phyloP scores from a whole-genome alignment of 2,329 filamentous ascomycete species.

The Colletotrichum salicis region DNA sequence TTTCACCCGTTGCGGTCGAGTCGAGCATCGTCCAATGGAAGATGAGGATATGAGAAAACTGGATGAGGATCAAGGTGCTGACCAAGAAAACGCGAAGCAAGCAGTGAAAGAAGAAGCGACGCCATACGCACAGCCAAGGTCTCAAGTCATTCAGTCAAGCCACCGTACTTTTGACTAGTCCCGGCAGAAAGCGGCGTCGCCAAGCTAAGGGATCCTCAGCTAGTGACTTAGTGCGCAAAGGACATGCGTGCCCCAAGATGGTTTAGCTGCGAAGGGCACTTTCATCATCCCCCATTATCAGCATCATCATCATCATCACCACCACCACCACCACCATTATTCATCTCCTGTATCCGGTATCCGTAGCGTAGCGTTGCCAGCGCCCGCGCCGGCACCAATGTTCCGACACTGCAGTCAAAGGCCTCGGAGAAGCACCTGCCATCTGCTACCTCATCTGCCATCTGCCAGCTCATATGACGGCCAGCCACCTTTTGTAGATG shows the following conservation, averaged over 20 bases:
- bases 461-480: neutral
- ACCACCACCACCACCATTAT: neutral
- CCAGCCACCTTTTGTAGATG: neutral
- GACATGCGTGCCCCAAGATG: neutral
- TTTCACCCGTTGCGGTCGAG: constrained; percentile 4
- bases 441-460: constrained; percentile 13
- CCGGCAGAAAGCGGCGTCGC: constrained; percentile 28
- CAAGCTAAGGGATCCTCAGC: constrained; percentile 25
- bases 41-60: neutral
- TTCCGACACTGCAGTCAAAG: neutral
- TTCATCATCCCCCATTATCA: neutral
- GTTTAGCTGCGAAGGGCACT: neutral
- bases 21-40: neutral
- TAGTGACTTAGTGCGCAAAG: neutral
- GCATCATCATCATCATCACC: neutral
- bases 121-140: constrained; percentile 5
- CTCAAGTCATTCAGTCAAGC: constrained; percentile 18
- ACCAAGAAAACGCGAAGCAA: constrained; percentile 9
- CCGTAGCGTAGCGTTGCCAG: constrained; percentile 9
- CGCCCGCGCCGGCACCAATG: neutral
- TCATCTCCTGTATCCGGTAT: neutral
- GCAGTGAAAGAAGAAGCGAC: neutral
- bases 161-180: constrained; percentile 24
- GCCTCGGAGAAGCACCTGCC: neutral
- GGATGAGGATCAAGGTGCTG: neutral